phyloP scores from a whole-genome alignment of 768 basidiomycete genomes.

The Suillus spraguei region DNA sequence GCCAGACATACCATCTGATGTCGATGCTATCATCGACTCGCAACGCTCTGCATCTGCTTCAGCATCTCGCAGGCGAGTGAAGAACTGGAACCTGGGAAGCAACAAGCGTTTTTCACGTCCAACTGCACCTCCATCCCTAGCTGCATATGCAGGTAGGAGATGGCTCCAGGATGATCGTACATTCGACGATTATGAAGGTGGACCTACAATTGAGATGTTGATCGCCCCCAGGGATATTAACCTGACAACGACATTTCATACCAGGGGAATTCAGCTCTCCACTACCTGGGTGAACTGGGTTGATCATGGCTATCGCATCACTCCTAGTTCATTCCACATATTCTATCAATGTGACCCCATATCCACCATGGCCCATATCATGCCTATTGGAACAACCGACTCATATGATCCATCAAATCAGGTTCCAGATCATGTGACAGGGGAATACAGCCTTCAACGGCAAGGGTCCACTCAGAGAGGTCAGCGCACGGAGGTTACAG shows the following conservation, averaged over 20 bases:
- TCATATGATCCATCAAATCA: neutral
- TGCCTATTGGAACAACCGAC: neutral
- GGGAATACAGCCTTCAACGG: neutral
- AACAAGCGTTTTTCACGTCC: neutral
- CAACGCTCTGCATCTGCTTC: too few species aligned
- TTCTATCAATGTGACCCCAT: neutral
- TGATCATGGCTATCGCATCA: neutral
- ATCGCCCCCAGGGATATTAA: neutral
- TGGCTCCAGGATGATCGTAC: neutral
- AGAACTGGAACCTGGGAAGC: too few species aligned
- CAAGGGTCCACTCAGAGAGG: rapidly evolving
- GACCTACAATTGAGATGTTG: neutral
- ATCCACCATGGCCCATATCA: neutral
- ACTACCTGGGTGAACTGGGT: neutral
- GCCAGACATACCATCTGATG: too few species aligned
- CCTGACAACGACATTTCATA: neutral
- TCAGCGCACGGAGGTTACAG: neutral
- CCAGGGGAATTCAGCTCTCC: rapidly evolving
- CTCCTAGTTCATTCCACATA: neutral
- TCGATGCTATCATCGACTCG: too few species aligned
- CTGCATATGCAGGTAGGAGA: slow-evolving; percentile 2
- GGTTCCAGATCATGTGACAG: neutral
- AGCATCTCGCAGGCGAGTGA: too few species aligned
- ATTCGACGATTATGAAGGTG: neutral
- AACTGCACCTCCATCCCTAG: neutral